Evolutionary conservation across 2,329 filamentous ascomycete species (phyloP), one percentile per base, ranked within the genome.

Genomic region (Xylaria multiplex): DNA sequence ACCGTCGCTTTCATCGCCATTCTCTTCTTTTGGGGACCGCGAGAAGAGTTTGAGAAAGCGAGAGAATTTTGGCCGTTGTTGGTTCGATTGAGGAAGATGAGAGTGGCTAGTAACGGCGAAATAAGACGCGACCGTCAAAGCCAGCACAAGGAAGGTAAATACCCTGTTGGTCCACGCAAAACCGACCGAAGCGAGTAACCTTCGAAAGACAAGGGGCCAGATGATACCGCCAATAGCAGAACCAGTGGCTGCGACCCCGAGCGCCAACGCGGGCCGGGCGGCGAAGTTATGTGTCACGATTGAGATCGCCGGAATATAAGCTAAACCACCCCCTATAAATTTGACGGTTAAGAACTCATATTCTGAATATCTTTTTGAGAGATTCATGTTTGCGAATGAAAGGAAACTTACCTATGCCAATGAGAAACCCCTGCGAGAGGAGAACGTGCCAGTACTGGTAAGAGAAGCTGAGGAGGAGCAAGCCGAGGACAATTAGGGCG

Each of bases 131-230:
- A 46, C 22, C 3, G 57, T 27, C 6, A 65, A n/a, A 27, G 57
- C 75, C 14, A 80, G 68, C 8, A 65, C 43, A 14, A 65, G 16
- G 40, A 82, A 77, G 14, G 76, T 81, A 32, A 83, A 76, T 9
- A 79, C 70, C 1, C 80, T 76, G 6, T 78, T 79, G 1, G 83
- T 78, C 85, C 84, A 86, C 43, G 77, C 75, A 68, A 85, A 86
- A 3, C 84, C 84, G 37, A 85, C 74, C 8, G 60, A 66, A n/a
- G 73, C 72, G 68, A 82, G 77, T 24, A 82, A 71, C 48, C 80
- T 75, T 1, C 77, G 78, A 60, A 81, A 81, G 19, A 81, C 70
- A 43, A 83, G 75, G 7, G 73, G 69, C 42, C 71, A 74, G 14
- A 70, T 30, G 16, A 73, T 66, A 2, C 72, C 72, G 13, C 72